Evolutionary conservation across 2,329 filamentous ascomycete species (phyloP).

Genomic region (Hypoxylon sp.): DNA sequence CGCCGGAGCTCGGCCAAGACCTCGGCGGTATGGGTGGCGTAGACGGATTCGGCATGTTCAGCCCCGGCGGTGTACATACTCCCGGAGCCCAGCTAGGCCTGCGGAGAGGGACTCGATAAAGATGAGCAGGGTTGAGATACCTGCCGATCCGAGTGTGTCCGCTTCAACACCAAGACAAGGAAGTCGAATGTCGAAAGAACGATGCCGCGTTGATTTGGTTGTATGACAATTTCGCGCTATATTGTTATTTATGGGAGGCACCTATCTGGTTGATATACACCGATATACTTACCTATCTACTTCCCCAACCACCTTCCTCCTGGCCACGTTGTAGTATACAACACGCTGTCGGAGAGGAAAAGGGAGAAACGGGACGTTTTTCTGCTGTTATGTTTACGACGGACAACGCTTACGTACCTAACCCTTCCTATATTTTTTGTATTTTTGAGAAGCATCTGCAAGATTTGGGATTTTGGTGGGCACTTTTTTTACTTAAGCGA

Average conservation of each 20-base stretch:
- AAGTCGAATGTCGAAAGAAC: neutral
- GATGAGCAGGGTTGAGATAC: constrained; percentile 2
- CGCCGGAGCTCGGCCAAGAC: constrained; percentile 70
- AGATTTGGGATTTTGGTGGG: constrained; percentile 7
- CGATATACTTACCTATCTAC: constrained; percentile 16
- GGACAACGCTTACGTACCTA: constrained; percentile 34
- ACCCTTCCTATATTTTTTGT: constrained; percentile 21
- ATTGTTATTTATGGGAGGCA: constrained; percentile 12
- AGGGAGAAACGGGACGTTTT: constrained; percentile 1
- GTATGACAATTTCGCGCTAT: constrained; percentile 7
- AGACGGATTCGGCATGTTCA: constrained; percentile 65
- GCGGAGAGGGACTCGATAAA: constrained; percentile 45
- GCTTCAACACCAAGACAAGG: neutral
- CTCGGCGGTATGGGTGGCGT: constrained; percentile 57
- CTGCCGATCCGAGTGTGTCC: neutral
- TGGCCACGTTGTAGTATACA: constrained; percentile 33
- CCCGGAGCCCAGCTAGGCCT: constrained; percentile 46
- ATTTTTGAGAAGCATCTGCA: constrained; percentile 32
- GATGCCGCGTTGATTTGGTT: constrained; percentile 3
- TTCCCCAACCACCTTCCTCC: constrained; percentile 15
- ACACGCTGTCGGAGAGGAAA: constrained; percentile 1
- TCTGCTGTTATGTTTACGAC: constrained; percentile 20
- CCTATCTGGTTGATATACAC: constrained; percentile 25
- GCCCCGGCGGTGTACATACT: constrained; percentile 54
- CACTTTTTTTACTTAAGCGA: constrained; percentile 15